A percentile compares a stretch with the other conserved stretches of the same genome.
phyloP scores from a whole-genome alignment of 768 basidiomycete genomes.

The Macrolepiota dolichaula region DNA sequence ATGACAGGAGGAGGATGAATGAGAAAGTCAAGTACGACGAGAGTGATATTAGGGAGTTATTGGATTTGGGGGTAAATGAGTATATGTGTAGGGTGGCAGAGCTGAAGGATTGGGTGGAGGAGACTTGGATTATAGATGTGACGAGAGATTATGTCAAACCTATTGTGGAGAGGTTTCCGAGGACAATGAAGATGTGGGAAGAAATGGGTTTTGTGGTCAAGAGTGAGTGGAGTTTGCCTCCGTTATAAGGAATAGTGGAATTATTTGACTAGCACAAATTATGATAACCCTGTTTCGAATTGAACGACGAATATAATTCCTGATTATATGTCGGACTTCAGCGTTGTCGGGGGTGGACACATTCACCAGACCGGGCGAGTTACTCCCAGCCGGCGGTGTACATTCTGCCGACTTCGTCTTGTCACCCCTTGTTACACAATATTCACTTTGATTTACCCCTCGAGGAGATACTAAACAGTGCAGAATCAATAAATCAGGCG shows the following conservation, averaged over 20 bases:
- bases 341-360: not conserved
- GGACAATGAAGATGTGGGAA: constrained; percentile 16
- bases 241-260: not conserved
- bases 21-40: constrained; percentile 37
- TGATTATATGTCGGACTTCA: not conserved
- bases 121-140: constrained; percentile 22
- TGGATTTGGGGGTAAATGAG: constrained; percentile 30
- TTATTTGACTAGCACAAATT: not conserved
- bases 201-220: constrained; percentile 17
- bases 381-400: not conserved
- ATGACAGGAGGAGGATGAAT: constrained; percentile 26
- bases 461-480: not conserved
- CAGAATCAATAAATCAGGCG: too few relatives aligned
- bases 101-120: constrained; percentile 25
- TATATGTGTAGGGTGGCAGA: constrained; percentile 18
- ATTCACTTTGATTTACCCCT: not conserved
- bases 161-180: constrained; percentile 20
- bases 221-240: constrained; percentile 7
- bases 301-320: not conserved
- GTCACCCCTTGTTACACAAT: not conserved
- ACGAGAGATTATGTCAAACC: constrained; percentile 20
- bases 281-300: not conserved
- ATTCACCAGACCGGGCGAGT: not conserved
- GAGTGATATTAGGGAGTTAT: constrained; percentile 36
- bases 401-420: not conserved